Conservation (phyloP, 108 stramenopile species). For the Nitzschia sp. region DNA sequence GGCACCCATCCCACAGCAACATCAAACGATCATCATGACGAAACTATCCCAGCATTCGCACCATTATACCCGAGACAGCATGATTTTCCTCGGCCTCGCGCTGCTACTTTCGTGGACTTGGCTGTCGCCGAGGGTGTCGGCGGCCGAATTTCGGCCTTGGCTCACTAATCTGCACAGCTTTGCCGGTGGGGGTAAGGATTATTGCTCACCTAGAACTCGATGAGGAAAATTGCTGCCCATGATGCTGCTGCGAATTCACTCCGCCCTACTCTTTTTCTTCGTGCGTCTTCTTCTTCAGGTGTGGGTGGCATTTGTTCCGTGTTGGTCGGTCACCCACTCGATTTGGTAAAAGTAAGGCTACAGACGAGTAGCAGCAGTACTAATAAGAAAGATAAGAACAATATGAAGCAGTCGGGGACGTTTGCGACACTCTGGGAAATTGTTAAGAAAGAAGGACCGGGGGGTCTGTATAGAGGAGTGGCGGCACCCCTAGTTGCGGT, state of each 20-base stretch:
- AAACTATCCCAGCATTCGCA: too few species aligned
- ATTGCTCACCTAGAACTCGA: too few species aligned
- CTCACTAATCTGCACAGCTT: not conserved
- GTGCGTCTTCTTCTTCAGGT: too few species aligned
- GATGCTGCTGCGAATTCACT: too few species aligned
- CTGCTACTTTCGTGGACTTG: not conserved
- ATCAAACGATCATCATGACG: too few species aligned
- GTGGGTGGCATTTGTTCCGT: not conserved
- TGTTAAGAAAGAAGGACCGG: not conserved
- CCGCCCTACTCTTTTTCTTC: too few species aligned
- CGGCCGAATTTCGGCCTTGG: not conserved
- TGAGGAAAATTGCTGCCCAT: too few species aligned
- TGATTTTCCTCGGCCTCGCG: not conserved
- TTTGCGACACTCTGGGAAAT: not conserved
- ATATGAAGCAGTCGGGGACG: not conserved
- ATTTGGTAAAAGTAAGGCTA: not conserved
- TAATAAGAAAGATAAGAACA: not conserved
- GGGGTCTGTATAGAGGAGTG: not conserved
- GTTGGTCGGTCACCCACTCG: not conserved
- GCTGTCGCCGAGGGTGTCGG: not conserved
- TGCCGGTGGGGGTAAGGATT: not conserved
- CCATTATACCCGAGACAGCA: too few species aligned
- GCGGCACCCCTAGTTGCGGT: not conserved
- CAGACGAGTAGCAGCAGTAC: not conserved
- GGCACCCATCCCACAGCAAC: too few species aligned